A percentile compares a stretch with the other conserved stretches of the same genome.
Conservation (phyloP, 2,329 filamentous ascomycete genomes). For the Pyricularia sp. region DNA sequence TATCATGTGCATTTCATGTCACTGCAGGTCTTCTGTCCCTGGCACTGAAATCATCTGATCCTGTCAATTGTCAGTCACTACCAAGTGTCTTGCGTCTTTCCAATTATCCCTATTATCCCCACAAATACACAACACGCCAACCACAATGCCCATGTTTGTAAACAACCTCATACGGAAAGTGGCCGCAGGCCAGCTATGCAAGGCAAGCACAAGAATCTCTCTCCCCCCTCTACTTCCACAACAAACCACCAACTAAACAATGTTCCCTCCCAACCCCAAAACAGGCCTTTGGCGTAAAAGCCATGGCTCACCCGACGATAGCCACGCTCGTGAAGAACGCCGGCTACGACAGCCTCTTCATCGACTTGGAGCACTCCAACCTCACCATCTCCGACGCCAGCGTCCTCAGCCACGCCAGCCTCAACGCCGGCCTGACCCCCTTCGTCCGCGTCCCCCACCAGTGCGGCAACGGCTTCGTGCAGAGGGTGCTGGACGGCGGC, state of each 20-base stretch:
- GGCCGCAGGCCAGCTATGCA: not conserved
- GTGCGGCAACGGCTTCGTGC: constrained; percentile 24
- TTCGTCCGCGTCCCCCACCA: constrained; percentile 31
- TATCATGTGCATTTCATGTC: not conserved
- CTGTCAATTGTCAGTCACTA: not conserved
- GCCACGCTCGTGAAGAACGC: constrained; percentile 23
- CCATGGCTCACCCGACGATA: not conserved
- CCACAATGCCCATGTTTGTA: not conserved
- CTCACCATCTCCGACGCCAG: constrained; percentile 24
- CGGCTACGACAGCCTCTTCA: constrained; percentile 29
- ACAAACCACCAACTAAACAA: no score
- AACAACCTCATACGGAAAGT: not conserved
- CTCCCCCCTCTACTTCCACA: no score
- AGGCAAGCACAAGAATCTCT: not conserved
- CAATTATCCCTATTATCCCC: not conserved
- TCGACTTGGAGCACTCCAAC: constrained; percentile 34
- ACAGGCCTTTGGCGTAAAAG: not conserved
- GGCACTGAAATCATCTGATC: not conserved
- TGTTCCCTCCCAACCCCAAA: not conserved
- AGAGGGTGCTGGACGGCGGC: constrained; percentile 28
- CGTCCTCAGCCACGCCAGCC: constrained; percentile 27
- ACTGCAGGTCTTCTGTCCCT: not conserved
- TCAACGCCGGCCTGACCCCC: constrained; percentile 27
- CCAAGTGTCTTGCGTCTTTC: not conserved
- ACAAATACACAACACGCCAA: not conserved